Base-by-base conservation (phyloP, 495 filamentous ascomycete species). In the Penicillium simplicissimum region DNA sequence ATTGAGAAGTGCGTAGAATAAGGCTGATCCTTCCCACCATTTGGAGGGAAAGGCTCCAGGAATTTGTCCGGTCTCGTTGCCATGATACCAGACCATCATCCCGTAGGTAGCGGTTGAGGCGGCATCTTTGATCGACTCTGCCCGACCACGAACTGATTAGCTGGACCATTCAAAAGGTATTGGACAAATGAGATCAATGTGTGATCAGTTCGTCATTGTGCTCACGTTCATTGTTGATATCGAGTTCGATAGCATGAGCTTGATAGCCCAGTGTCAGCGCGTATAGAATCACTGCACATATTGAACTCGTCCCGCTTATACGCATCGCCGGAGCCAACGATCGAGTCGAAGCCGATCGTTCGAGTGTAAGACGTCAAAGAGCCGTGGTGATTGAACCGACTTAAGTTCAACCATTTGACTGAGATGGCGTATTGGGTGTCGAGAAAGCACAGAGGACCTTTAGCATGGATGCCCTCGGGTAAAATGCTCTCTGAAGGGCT, bases 1-100 rank as follows among this genome's bases (percentile, higher is more conserved):
- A 67, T 92, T 87, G 53, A 92, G 81, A 73, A 87, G 65, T 1
- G 82, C 76, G 47, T 85, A 82, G 81, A 86, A 90, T 62, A 90
- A 81, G 48, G 85, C 85, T 49, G 88, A 87, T 34, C 78, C 82
- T 74, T 90, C 85, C 88, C 87, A 90, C 88, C 88, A 90, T 35
- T 67, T 67, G 0, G 9, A 21, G 1, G 65, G 65, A 47, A 67
- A 64, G 13, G 59, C 65, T 17, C 65, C 65, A 13, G 65, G 65
- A 21, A 64, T 67, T 4, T 49, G 53, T 17, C 65, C 65, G 10
- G 65, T 62, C 17, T 67, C 65, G 14, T 64, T 67, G 8, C 65
- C 65, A 10, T 59, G n/a, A 57, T 67, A 67, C 31, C 56, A 67
- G 14, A 31, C 56, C 61, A 67, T 64, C 51, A 58, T 58, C 33